Evolutionary conservation across 2,329 filamentous ascomycete genomes (phyloP).

Genomic region (Chaetoscypha palmicola): DNA sequence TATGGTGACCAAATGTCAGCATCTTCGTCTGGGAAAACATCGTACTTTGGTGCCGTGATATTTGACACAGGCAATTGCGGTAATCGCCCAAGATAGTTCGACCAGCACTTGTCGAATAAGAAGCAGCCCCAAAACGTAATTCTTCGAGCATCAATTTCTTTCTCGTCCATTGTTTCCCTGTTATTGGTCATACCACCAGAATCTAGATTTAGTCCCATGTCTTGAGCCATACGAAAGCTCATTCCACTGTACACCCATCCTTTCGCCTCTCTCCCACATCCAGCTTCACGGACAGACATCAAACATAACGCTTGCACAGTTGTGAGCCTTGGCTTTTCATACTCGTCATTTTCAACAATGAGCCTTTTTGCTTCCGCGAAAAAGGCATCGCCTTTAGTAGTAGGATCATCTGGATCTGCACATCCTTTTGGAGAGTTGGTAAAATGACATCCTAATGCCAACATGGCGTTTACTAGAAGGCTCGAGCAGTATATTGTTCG

Average conservation of each 20-base stretch:
- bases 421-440: constrained; percentile 69
- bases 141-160: constrained; percentile 80
- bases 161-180: constrained; percentile 58
- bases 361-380: constrained; percentile 88
- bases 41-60: constrained; percentile 79
- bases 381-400: constrained; percentile 91
- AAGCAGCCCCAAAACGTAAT: constrained; percentile 98
- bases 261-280: constrained; percentile 87
- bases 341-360: constrained; percentile 86
- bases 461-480: constrained; percentile 85
- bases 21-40: constrained; percentile 87
- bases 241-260: constrained; percentile 99
- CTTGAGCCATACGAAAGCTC: constrained; percentile 95
- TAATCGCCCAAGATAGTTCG: constrained; percentile 87
- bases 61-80: constrained; percentile 77
- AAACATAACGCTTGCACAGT: constrained; percentile 90
- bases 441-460: constrained; percentile 90
- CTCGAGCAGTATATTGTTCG: constrained; percentile 76
- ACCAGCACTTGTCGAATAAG: constrained; percentile 98
- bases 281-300: constrained; percentile 95
- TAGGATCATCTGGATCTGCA: constrained; percentile 62
- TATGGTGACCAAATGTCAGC: constrained; percentile 81
- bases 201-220: constrained; percentile 86
- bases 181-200: constrained; percentile 58
- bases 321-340: constrained; percentile 78